Evolutionary conservation across 768 basidiomycete species (phyloP).

Genomic region (Tephrocybe sp.): DNA sequence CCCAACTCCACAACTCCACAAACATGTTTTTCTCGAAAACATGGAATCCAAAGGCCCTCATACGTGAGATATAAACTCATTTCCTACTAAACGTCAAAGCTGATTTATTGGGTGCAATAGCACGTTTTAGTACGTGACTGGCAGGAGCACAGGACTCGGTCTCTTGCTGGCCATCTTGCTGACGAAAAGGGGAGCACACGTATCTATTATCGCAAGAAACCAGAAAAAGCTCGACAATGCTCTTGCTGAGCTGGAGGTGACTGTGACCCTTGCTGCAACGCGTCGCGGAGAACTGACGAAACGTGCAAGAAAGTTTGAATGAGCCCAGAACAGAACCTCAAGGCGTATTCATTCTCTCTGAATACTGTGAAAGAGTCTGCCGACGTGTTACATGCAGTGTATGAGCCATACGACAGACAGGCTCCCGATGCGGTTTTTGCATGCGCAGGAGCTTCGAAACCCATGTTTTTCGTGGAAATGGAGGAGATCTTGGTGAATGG

Average conservation of each 20-base stretch:
- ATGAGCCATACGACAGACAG: slow-evolving; percentile 47
- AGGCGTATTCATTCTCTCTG: slow-evolving; percentile 66
- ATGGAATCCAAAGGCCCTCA: slow-evolving; percentile 54
- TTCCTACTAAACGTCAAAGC: neutral
- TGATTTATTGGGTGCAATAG: slow-evolving; percentile 36
- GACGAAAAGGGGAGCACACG: slow-evolving; percentile 68
- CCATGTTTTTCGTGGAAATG: too few relatives aligned
- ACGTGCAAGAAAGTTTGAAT: slow-evolving; percentile 50
- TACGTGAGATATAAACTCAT: slow-evolving; percentile 14
- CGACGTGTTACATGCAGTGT: slow-evolving; percentile 61
- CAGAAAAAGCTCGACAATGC: slow-evolving; percentile 63
- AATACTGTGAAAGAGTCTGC: slow-evolving; percentile 47
- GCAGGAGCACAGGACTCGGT: slow-evolving; percentile 81
- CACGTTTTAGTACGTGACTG: slow-evolving; percentile 86
- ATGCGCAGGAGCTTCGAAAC: too few relatives aligned
- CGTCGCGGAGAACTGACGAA: neutral
- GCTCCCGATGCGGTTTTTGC: slow-evolving; percentile 76
- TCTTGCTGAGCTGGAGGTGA: slow-evolving; percentile 64
- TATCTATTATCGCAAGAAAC: slow-evolving; percentile 84
- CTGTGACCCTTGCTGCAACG: slow-evolving; percentile 24
- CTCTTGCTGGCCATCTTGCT: slow-evolving; percentile 70
- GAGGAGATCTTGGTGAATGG: too few relatives aligned
- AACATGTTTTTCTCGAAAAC: slow-evolving; percentile 29
- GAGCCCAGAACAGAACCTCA: too few relatives aligned
- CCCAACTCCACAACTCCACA: too few relatives aligned